phyloP scores from a whole-genome alignment of 2,329 filamentous ascomycete genomes.

The Rhynchosporium agropyri region DNA sequence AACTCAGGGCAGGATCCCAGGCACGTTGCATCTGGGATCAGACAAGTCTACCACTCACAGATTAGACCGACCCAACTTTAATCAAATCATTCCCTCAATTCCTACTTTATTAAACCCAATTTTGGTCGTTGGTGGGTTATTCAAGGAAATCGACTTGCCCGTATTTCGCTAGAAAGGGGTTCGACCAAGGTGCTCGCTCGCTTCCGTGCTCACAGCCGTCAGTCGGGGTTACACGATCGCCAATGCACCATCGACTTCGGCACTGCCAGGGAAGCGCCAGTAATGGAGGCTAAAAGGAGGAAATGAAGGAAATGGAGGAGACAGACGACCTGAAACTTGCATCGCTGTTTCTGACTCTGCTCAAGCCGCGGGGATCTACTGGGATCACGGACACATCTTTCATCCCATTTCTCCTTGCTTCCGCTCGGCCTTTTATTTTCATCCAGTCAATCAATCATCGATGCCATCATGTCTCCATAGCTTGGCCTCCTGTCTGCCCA shows the following conservation, averaged over 20 bases:
- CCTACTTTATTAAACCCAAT: not conserved
- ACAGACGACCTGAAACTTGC: not conserved
- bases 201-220: slow-evolving; percentile 12
- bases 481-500: not conserved
- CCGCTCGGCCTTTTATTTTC: not conserved
- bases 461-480: not conserved
- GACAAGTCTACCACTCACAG: not conserved
- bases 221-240: slow-evolving; percentile 18
- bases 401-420: slow-evolving; percentile 20
- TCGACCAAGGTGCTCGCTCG: slow-evolving; percentile 15
- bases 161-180: slow-evolving; percentile 22
- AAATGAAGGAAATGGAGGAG: not conserved
- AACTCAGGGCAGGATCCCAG: not conserved
- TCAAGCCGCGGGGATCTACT: slow-evolving; percentile 16
- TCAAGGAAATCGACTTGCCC: slow-evolving; percentile 26
- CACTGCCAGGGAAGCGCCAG: not conserved
- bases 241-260: slow-evolving; percentile 9
- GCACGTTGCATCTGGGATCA: not conserved
- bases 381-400: slow-evolving; percentile 8
- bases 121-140: not conserved
- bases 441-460: not conserved
- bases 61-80: not conserved
- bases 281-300: not conserved
- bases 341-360: not conserved
- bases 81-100: not conserved